These are phyloP conservation scores for Citrus maxima DNA, from an alignment of 345 rosid genomes.

Conservation along the genomic window DNA sequence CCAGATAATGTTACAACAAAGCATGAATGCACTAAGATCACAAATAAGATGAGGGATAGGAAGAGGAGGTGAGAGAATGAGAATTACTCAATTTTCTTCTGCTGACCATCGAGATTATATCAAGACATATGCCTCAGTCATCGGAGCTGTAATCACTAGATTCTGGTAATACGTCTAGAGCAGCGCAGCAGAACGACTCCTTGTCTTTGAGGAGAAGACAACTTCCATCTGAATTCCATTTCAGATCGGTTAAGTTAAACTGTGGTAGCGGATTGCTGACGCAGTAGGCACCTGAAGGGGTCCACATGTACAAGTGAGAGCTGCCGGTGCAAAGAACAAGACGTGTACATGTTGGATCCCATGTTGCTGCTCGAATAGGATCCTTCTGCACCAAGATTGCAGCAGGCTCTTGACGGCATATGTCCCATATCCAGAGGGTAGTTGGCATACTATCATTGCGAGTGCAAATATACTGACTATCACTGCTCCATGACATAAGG, in stretches of 20 bases:
- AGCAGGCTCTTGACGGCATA: slow-evolving; percentile 71
- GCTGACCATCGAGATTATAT: not conserved
- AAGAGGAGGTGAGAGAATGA: not conserved
- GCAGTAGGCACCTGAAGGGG: slow-evolving; percentile 91
- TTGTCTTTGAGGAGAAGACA: slow-evolving; percentile 92
- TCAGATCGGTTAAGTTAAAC: slow-evolving; percentile 68
- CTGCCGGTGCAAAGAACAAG: slow-evolving; percentile 88
- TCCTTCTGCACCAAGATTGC: slow-evolving; percentile 91
- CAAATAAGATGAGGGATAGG: not conserved
- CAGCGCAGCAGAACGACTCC: slow-evolving; percentile 84
- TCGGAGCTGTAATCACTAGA: slow-evolving; percentile 94
- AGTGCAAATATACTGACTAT: slow-evolving; percentile 79
- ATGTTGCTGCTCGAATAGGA: slow-evolving; percentile 77
- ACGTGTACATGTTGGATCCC: slow-evolving; percentile 87
- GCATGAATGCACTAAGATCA: not conserved
- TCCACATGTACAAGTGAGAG: slow-evolving; percentile 91
- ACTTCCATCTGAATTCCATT: slow-evolving; percentile 90
- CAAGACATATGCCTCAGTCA: slow-evolving; percentile 34
- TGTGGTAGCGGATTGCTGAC: slow-evolving; percentile 70
- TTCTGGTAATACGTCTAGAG: slow-evolving; percentile 63
- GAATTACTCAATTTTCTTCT: not conserved
- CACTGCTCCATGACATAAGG: slow-evolving; percentile 91
- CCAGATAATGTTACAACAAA: slow-evolving; percentile 8
- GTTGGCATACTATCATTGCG: slow-evolving; percentile 92
- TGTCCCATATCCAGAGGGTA: slow-evolving; percentile 94